These are phyloP conservation scores for Tetrahymena malaccensis DNA, from an alignment of 73 alveolate species.

Conservation along the genomic window DNA sequence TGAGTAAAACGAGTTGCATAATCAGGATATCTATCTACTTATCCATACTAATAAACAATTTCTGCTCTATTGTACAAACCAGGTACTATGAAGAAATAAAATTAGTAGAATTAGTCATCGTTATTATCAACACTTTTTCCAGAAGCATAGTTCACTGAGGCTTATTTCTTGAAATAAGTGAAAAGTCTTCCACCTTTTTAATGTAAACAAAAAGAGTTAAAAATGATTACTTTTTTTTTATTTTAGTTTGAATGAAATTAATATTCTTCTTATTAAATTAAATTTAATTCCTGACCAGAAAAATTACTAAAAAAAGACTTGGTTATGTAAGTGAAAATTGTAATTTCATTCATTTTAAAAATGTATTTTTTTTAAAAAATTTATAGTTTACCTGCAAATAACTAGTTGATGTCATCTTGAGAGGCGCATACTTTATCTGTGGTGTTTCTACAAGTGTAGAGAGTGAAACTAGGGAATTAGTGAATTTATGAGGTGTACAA, in stretches of 20 bases:
- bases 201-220: background rate
- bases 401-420: background rate
- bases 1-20: slow-evolving; percentile 8
- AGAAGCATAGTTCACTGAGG: slow-evolving; percentile 11
- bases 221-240: background rate
- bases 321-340: background rate
- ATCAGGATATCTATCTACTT: slow-evolving; percentile 2
- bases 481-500: background rate
- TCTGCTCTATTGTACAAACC: slow-evolving; percentile 33
- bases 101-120: background rate
- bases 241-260: background rate
- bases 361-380: background rate
- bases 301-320: background rate
- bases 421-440: background rate
- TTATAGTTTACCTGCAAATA: background rate
- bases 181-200: slow-evolving; percentile 31
- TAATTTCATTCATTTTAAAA: background rate
- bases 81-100: slow-evolving; percentile 1
- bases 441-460: background rate
- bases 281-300: background rate
- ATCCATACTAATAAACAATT: background rate
- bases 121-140: slow-evolving; percentile 1
- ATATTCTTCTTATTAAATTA: background rate
- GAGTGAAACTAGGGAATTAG: background rate
- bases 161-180: slow-evolving; percentile 6